A percentile compares a stretch with the other conserved stretches of the same genome.
These are phyloP conservation scores for Saccharomyces hybrid DNA, from an alignment of 1,139 yeast species.

Conservation along the genomic window DNA sequence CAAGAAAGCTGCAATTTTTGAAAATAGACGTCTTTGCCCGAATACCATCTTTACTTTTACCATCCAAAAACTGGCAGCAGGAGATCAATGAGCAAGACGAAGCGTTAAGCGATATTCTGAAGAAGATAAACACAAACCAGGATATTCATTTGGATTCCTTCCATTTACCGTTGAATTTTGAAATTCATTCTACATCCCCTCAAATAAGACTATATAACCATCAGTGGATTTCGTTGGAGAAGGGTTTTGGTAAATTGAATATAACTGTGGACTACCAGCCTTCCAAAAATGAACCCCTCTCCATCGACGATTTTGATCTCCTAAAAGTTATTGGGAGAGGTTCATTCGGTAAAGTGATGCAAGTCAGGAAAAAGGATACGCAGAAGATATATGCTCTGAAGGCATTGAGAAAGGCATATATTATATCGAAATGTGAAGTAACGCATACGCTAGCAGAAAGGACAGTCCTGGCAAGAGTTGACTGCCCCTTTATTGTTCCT, in stretches of 20 bases:
- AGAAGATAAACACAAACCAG: slow-evolving; percentile 33
- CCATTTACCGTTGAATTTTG: slow-evolving; percentile 31
- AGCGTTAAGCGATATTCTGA: slow-evolving; percentile 28
- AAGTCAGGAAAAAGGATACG: slow-evolving; percentile 89
- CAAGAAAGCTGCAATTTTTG: slow-evolving; percentile 47
- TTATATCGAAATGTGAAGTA: slow-evolving; percentile 87
- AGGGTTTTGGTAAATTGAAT: slow-evolving; percentile 39
- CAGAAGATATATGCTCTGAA: slow-evolving; percentile 88
- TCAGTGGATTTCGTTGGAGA: slow-evolving; percentile 36
- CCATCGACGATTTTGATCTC: slow-evolving; percentile 85
- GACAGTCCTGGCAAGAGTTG: slow-evolving; percentile 85
- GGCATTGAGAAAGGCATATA: slow-evolving; percentile 86
- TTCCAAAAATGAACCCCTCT: slow-evolving; percentile 55
- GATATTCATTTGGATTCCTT: slow-evolving; percentile 34
- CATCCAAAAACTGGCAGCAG: slow-evolving; percentile 36
- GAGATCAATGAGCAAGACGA: slow-evolving; percentile 20
- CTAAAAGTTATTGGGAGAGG: slow-evolving; percentile 96
- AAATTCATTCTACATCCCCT: slow-evolving; percentile 22
- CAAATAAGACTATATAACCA: slow-evolving; percentile 38
- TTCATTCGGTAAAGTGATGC: slow-evolving; percentile 97
- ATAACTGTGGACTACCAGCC: slow-evolving; percentile 75
- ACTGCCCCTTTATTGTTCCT: slow-evolving; percentile 92
- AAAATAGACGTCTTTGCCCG: slow-evolving; percentile 69
- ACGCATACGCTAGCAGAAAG: slow-evolving; percentile 94
- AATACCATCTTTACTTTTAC: slow-evolving; percentile 58